Base-by-base conservation (phyloP, 2,329 filamentous ascomycete species). In the Penicillium sp. region DNA sequence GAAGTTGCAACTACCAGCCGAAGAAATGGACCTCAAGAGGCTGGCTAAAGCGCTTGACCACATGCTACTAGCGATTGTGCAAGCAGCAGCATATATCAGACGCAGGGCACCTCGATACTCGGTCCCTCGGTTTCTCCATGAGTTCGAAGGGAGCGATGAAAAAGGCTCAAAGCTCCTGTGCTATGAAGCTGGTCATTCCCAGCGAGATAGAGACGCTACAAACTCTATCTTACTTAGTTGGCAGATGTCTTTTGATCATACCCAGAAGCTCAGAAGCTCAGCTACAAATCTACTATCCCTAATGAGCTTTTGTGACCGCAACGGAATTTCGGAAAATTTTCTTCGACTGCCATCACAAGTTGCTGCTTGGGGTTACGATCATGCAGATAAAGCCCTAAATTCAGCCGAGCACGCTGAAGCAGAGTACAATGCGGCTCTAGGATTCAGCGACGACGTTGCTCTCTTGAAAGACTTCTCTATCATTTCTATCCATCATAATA, bases 231-330 rank as follows among this genome's bases (percentile, higher is more conserved):
- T 67, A 5, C 38, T 55, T n/a, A 72, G 69, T 3, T 72, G 66
- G 70, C 62, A 66, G 47, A 67, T 72, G 18, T 69, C 69, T 1
- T 73, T 72, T 48, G 61, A 71, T 13, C 43, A 63, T 18, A 66
- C 72, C 27, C 57, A 48, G 2, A 9, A 60, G 48, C 55, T 27
- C 14, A 56, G 56, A 34, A 62, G 50, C 24, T 57, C 57, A 4
- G 67, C 69, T 8, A 58, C 63, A 13, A 53, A 67, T n/a, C 46
- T 67, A 8, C 50, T 70, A 7, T 66, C 63, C 5, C 44, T 69
- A 0, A 67, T 71, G 64, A 61, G 60, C 29, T 62, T 67, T 50
- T 61, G 67, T n/a, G 62, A 70, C 43, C 51, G 60, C 38, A 18
- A 42, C 10, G 62, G 58, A 8, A 67, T 71, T 44, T 64, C 64